Conservation (phyloP, 805 yeast species). For the Wickerhamomyces subpelliculosus region DNA sequence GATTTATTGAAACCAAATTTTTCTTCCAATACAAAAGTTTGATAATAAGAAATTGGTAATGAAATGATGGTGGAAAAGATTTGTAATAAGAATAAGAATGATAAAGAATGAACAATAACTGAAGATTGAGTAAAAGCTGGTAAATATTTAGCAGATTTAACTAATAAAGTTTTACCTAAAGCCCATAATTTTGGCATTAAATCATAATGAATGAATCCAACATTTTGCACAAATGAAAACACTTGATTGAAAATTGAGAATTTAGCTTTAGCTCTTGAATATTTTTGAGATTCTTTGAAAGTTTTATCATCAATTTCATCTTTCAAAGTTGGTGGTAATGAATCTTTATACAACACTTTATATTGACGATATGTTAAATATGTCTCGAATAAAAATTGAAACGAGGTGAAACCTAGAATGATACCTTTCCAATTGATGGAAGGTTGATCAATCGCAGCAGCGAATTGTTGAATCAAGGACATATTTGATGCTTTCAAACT, state of each 20-base stretch:
- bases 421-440: constrained; percentile 75
- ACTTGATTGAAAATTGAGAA: constrained; percentile 54
- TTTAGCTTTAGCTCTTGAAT: constrained; percentile 70
- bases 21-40: constrained; percentile 85
- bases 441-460: constrained; percentile 55
- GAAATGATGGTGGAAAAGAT: constrained; percentile 44
- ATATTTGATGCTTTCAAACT: constrained; percentile 2
- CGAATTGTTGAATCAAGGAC: constrained; percentile 30
- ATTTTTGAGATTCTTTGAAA: constrained; percentile 68
- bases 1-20: constrained; percentile 88
- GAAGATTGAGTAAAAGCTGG: constrained; percentile 38
- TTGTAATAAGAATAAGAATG: constrained; percentile 49
- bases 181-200: constrained; percentile 60
- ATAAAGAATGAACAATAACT: constrained; percentile 63
- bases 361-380: constrained; percentile 76
- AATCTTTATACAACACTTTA: constrained; percentile 45
- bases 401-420: constrained; percentile 66
- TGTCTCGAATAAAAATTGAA: constrained; percentile 69
- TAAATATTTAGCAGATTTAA: constrained; percentile 17
- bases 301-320: constrained; percentile 67
- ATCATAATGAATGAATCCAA: constrained; percentile 52
- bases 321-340: constrained; percentile 64
- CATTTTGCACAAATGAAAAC: constrained; percentile 46
- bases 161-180: constrained; percentile 33
- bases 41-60: constrained; percentile 68